Percentiles rank a stretch among this genome's conserved stretches.
Conservation (phyloP, 768 basidiomycete species). For the Mycena galopus region DNA sequence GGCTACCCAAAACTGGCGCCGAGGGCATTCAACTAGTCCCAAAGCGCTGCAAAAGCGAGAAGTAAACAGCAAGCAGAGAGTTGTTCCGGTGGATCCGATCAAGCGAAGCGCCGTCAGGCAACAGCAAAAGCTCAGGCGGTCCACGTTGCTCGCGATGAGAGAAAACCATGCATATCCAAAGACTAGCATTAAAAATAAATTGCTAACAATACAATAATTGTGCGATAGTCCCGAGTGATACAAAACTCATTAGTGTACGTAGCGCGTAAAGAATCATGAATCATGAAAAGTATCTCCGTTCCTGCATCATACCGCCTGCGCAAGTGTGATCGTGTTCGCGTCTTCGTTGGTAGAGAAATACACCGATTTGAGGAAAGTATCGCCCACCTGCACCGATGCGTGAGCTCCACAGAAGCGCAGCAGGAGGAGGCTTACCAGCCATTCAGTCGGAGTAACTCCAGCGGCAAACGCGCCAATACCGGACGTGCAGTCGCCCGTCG, state of each 20-base stretch:
- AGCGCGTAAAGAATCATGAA: too few relatives aligned
- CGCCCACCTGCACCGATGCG: background rate
- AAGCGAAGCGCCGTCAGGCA: too few relatives aligned
- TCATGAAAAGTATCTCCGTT: too few relatives aligned
- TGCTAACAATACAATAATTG: too few relatives aligned
- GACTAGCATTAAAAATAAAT: too few relatives aligned
- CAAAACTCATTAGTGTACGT: too few relatives aligned
- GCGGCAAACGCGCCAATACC: background rate
- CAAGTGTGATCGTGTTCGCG: background rate
- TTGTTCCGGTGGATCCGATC: too few relatives aligned
- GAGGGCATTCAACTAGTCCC: slow-evolving; percentile 48
- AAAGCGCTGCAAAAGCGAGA: background rate
- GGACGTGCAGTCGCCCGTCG: background rate
- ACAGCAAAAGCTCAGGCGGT: too few relatives aligned
- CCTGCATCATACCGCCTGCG: background rate
- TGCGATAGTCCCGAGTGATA: too few relatives aligned
- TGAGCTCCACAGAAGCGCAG: background rate
- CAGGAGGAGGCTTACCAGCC: background rate
- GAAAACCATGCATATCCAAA: too few relatives aligned
- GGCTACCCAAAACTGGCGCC: slow-evolving; percentile 71
- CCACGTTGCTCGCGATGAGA: too few relatives aligned
- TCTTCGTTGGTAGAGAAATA: background rate
- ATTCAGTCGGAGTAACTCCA: background rate
- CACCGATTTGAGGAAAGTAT: background rate
- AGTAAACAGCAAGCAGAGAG: background rate